Percentiles rank a stretch among this genome's conserved stretches.
These are phyloP conservation scores for Phytophthora fragariae DNA, from an alignment of 352 stramenopile species.

Conservation along the genomic window DNA sequence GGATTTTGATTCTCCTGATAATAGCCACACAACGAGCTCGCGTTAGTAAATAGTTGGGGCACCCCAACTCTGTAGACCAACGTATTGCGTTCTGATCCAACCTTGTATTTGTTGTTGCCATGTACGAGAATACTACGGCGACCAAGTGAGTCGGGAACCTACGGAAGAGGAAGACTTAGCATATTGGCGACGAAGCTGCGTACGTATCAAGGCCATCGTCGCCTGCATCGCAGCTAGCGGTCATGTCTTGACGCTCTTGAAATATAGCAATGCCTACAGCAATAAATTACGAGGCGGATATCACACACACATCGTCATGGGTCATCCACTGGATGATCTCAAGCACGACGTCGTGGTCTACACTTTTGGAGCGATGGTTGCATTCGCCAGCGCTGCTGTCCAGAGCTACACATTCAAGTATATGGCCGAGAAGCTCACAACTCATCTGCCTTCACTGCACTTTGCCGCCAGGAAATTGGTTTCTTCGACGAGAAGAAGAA, in stretches of 20 bases:
- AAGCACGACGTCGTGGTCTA: constrained; percentile 42
- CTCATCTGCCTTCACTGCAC: constrained; percentile 45
- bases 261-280: background rate
- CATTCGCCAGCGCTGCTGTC: constrained; percentile 37
- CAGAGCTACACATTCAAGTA: constrained; percentile 56
- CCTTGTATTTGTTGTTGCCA: constrained; percentile 29
- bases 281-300: constrained; percentile 92
- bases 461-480: constrained; percentile 52
- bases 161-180: constrained; percentile 35
- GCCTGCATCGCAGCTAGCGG: constrained; percentile 50
- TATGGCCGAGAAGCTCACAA: constrained; percentile 55
- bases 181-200: constrained; percentile 43
- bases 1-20: constrained; percentile 52
- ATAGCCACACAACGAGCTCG: constrained; percentile 6
- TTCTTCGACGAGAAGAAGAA: constrained; percentile 84
- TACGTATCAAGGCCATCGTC: constrained; percentile 44
- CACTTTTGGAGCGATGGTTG: constrained; percentile 31
- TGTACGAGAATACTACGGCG: constrained; percentile 58
- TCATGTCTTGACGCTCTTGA: constrained; percentile 41
- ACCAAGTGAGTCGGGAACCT: constrained; percentile 45
- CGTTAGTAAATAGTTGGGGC: constrained; percentile 4
- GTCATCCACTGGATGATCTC: constrained; percentile 75
- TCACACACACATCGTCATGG: constrained; percentile 97
- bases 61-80: too few relatives aligned
- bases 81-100: constrained; percentile 11